Evolutionary conservation across 2,329 filamentous ascomycete species (phyloP).

Genomic region (Botrytis sinoallii): DNA sequence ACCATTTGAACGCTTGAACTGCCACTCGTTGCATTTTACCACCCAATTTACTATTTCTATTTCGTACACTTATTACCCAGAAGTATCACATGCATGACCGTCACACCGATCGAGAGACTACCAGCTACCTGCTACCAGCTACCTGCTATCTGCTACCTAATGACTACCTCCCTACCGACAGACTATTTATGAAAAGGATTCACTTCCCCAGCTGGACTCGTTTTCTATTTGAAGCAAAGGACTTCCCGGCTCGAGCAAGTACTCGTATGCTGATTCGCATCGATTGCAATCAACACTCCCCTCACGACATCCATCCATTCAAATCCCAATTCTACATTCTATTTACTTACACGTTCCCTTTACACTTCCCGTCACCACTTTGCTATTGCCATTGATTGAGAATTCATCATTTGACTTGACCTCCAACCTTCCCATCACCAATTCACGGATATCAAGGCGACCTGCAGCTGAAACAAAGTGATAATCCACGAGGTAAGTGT

Average conservation of each 20-base stretch:
- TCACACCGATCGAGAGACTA: neutral
- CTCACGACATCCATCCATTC: neutral
- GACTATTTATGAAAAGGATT: neutral
- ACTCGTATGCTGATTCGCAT: neutral
- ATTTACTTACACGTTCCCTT: neutral
- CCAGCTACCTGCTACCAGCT: neutral
- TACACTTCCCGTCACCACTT: too few species aligned
- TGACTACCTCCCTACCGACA: neutral
- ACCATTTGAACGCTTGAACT: neutral
- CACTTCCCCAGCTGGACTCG: neutral
- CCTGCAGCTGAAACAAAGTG: constrained; percentile 11
- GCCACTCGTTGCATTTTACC: neutral
- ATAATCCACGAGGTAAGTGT: constrained; percentile 17
- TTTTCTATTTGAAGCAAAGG: neutral
- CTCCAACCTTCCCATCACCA: neutral
- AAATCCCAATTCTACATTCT: neutral
- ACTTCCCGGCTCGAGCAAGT: neutral
- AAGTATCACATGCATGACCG: neutral
- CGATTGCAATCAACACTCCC: neutral
- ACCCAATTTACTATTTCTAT: neutral
- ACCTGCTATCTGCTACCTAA: neutral
- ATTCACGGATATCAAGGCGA: constrained; percentile 8
- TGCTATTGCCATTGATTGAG: neutral
- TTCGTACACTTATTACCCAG: neutral
- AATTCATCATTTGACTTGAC: constrained; percentile 5